Percentiles rank a stretch among this genome's conserved stretches.
Evolutionary conservation across 2,329 filamentous ascomycete genomes (phyloP).

Genomic region (Ceratocystis colombiana): DNA sequence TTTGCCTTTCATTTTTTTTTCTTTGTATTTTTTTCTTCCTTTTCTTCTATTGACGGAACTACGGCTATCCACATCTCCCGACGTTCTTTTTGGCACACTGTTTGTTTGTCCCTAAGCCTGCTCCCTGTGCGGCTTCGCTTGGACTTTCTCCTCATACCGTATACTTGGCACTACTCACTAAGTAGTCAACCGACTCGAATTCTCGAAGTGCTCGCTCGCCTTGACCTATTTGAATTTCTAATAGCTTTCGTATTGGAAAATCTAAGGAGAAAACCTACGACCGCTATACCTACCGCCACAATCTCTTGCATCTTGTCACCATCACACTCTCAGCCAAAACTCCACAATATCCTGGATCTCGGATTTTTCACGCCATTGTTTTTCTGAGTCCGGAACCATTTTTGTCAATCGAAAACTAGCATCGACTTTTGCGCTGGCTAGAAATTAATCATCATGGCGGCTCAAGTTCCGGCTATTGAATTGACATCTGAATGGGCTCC

Average conservation of each 20-base stretch:
- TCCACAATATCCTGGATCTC: too few relatives aligned
- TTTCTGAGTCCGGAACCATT: background rate
- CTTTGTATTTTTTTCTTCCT: constrained; percentile 14
- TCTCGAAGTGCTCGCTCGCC: background rate
- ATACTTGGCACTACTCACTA: constrained; percentile 15
- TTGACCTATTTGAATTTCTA: background rate
- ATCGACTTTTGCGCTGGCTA: background rate
- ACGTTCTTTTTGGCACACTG: constrained; percentile 8
- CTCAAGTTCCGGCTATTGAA: constrained; percentile 21
- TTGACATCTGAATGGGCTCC: constrained; percentile 25
- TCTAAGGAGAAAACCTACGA: background rate
- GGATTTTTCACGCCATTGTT: background rate
- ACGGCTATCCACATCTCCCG: constrained; percentile 10
- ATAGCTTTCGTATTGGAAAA: background rate
- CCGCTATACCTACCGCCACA: too few relatives aligned
- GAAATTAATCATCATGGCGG: constrained; percentile 6
- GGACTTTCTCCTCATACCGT: constrained; percentile 6
- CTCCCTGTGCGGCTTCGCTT: constrained; percentile 14
- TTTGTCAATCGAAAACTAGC: background rate
- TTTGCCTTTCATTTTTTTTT: constrained; percentile 7
- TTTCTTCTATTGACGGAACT: background rate
- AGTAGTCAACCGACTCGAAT: constrained; percentile 1
- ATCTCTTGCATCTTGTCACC: too few relatives aligned
- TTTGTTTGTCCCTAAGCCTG: constrained; percentile 10
- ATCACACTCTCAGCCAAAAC: too few relatives aligned